Percentiles rank a stretch among this genome's conserved stretches.
These are phyloP conservation scores for Acacia melanoxylon DNA, from an alignment of 306 rosid species.

Conservation along the genomic window DNA sequence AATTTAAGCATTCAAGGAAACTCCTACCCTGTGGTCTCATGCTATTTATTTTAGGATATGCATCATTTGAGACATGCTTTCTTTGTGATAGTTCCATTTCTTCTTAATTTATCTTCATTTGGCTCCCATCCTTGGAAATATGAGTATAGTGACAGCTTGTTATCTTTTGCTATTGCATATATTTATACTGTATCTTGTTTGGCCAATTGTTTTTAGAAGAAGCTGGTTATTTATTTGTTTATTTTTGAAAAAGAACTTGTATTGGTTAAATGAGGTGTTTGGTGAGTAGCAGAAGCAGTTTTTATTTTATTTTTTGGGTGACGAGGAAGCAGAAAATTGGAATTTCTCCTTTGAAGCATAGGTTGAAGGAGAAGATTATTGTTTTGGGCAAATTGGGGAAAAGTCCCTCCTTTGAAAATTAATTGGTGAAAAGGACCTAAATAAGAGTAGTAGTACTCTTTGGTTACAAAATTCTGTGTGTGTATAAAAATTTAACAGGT, in stretches of 20 bases:
- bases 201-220: not conserved
- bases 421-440: too few species aligned
- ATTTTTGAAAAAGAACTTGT: not conserved
- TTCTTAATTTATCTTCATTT: conserved; percentile 22
- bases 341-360: not conserved
- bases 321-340: not conserved
- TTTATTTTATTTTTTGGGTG: not conserved
- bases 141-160: not conserved
- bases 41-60: conserved; percentile 14
- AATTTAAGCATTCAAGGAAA: conserved; percentile 21
- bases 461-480: too few species aligned
- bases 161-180: conserved; percentile 7
- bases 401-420: too few species aligned
- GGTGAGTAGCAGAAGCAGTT: not conserved
- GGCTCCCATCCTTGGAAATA: not conserved
- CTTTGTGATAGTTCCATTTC: conserved; percentile 31
- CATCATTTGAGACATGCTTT: not conserved
- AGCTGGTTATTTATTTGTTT: not conserved
- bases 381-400: too few species aligned
- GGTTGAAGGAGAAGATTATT: not conserved
- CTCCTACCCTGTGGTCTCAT: not conserved
- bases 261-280: not conserved
- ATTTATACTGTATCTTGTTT: not conserved
- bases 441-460: not conserved
- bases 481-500: too few species aligned